These are phyloP conservation scores for Lodderomyces elongisporus DNA, from an alignment of 1,139 yeast genomes.

Conservation along the genomic window DNA sequence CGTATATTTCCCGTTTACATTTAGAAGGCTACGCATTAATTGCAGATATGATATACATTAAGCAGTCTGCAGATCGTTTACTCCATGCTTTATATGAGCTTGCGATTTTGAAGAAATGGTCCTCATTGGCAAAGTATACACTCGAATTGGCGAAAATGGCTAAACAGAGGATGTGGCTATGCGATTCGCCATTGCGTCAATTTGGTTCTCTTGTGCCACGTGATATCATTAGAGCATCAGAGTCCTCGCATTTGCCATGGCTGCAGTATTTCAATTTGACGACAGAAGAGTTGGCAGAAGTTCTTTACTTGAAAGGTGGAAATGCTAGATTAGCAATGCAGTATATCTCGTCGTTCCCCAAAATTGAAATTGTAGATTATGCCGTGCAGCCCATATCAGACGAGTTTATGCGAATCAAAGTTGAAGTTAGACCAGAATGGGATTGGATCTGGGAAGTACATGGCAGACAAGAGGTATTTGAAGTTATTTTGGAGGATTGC, in stretches of 20 bases:
- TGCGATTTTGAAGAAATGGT: slow-evolving; percentile 67
- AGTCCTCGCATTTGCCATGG: slow-evolving; percentile 83
- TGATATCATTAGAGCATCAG: slow-evolving; percentile 70
- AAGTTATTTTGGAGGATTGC: slow-evolving; percentile 73
- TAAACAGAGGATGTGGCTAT: slow-evolving; percentile 76
- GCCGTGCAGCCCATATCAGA: slow-evolving; percentile 75
- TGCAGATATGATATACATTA: slow-evolving; percentile 90
- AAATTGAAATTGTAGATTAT: slow-evolving; percentile 45
- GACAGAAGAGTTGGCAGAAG: slow-evolving; percentile 76
- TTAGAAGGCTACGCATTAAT: slow-evolving; percentile 87
- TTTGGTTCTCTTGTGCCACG: slow-evolving; percentile 59
- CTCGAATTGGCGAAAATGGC: slow-evolving; percentile 75
- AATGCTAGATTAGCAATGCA: slow-evolving; percentile 61
- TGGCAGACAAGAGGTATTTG: slow-evolving; percentile 60
- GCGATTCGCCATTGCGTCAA: slow-evolving; percentile 84
- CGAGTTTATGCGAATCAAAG: slow-evolving; percentile 56
- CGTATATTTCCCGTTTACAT: slow-evolving; percentile 70
- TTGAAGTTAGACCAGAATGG: slow-evolving; percentile 70
- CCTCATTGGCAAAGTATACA: slow-evolving; percentile 53
- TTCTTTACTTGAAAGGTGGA: slow-evolving; percentile 63
- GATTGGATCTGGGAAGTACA: slow-evolving; percentile 66
- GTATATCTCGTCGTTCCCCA: slow-evolving; percentile 69
- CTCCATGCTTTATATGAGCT: slow-evolving; percentile 83
- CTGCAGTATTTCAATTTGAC: slow-evolving; percentile 63
- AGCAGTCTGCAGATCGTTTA: slow-evolving; percentile 90